Conservation (phyloP, 139 green algal genomes). For the Micractinium conductrix region DNA sequence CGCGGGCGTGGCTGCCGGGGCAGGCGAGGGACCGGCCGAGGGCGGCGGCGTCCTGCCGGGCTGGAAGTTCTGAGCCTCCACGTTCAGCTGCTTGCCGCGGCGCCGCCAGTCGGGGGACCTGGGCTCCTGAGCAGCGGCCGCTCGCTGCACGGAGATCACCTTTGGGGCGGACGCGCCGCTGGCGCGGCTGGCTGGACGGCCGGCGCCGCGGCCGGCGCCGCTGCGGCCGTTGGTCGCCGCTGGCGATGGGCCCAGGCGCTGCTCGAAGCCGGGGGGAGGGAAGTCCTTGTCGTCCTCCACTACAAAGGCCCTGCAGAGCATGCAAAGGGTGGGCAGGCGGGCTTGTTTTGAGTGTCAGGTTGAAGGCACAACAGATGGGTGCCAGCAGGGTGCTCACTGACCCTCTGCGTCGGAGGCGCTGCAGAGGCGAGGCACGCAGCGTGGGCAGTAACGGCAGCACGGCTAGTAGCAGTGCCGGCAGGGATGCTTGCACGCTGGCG, state of each 20-base stretch:
- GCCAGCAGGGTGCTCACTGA: too few species aligned
- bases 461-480: too few species aligned
- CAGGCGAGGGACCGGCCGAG: neutral
- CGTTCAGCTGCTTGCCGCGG: slow-evolving; percentile 35
- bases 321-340: neutral
- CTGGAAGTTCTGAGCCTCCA: slow-evolving; percentile 32
- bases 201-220: neutral
- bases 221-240: neutral
- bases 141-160: neutral
- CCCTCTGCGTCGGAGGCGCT: too few species aligned
- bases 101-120: neutral
- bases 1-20: neutral
- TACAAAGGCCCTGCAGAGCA: neutral
- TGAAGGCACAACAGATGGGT: neutral
- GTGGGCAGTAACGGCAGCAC: too few species aligned
- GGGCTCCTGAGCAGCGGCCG: neutral
- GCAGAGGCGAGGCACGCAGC: too few species aligned
- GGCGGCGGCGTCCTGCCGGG: neutral
- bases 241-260: too few species aligned
- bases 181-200: neutral
- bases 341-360: too few species aligned
- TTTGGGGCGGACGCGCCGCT: neutral
- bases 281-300: slow-evolving; percentile 2
- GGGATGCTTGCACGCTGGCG: too few species aligned
- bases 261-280: slow-evolving; percentile 27